Evolutionary conservation across 179 eudicot species (phyloP).

Genomic region (Nepenthes alata): DNA sequence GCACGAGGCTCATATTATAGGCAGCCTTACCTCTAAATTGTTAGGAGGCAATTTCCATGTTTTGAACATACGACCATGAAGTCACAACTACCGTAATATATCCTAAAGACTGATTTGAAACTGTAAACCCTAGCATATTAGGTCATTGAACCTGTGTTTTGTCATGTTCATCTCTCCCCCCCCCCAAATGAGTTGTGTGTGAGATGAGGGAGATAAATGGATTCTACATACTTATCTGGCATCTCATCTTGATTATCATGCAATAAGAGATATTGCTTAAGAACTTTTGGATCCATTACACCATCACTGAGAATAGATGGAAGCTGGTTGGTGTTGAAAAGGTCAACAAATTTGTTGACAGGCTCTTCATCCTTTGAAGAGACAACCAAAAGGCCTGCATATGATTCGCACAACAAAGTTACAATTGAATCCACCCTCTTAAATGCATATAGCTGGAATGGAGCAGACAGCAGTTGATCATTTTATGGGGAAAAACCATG

Average conservation of each 20-base stretch:
- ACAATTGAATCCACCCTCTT: not conserved
- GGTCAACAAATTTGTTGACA: slow-evolving; percentile 64
- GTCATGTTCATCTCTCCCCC: not conserved
- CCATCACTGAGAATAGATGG: slow-evolving; percentile 79
- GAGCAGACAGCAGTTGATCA: not conserved
- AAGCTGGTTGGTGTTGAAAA: slow-evolving; percentile 68
- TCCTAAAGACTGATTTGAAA: too few relatives aligned
- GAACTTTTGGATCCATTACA: slow-evolving; percentile 90
- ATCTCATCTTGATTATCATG: slow-evolving; percentile 81
- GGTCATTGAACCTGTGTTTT: not conserved
- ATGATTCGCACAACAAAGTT: slow-evolving; percentile 7
- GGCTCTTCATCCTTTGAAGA: slow-evolving; percentile 88
- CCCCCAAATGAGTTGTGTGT: not conserved
- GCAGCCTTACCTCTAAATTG: too few relatives aligned
- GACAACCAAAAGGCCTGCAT: slow-evolving; percentile 88
- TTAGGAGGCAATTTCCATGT: too few relatives aligned
- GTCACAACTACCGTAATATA: too few relatives aligned
- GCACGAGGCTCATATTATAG: too few relatives aligned
- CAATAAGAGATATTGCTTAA: slow-evolving; percentile 64
- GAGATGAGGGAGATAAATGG: not conserved
- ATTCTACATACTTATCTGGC: slow-evolving; percentile 39
- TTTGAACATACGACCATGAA: too few relatives aligned
- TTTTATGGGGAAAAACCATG: too few relatives aligned
- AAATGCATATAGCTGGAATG: not conserved
- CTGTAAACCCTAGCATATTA: too few relatives aligned